Evolutionary conservation across 208 protist species (phyloP), one percentile per base, ranked within the genome.

Genomic region (Zelonia costaricensis): DNA sequence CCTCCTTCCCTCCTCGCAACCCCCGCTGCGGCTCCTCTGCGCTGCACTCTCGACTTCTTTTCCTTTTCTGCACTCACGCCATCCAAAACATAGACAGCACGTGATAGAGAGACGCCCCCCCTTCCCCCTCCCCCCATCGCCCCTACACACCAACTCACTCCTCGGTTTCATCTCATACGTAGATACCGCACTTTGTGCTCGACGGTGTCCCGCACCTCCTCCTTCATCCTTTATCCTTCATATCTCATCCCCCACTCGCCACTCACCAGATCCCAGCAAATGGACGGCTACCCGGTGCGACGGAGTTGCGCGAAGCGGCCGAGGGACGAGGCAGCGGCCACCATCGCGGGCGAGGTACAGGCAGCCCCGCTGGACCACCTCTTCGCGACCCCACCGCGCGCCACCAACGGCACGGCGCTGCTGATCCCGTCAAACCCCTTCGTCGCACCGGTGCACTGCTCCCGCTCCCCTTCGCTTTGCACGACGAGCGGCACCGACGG

Each of bases 401-500:
- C 22, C 33, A 66, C 58, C 4, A 66, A 61, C 59, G 66, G 58
- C 3, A 31, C 45, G 4, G 23, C 42, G 13, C 49, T 31, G 27
- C 58, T 73, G 6, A 53, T 73, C 22, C 51, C 66, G 12, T 73
- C 66, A 4, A 73, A 73, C 35, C 66, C 66, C 23, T 73, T 73
- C 60, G 58, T 73, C 48, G 38, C 58, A 0, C 66, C 66, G 3
- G 52, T 66, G 49, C 53, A 65, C 39, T 55, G 39, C 40, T 64
- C 73, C 9, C 62, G 74, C 53, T 76, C 69, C 28, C 63, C 58
- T 2, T 80, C 74, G 9, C 40, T 65, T 39, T 66, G 69, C 56
- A 80, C 74, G 18, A 69, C 74, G n/a, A 62, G 44, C 43, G 62
- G 59, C 10, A 80, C 74, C 6, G 74, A 80, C 12, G 74, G 74